Conservation (phyloP, 2,329 filamentous ascomycete species). For the Magnaporthiopsis rhizophila region DNA sequence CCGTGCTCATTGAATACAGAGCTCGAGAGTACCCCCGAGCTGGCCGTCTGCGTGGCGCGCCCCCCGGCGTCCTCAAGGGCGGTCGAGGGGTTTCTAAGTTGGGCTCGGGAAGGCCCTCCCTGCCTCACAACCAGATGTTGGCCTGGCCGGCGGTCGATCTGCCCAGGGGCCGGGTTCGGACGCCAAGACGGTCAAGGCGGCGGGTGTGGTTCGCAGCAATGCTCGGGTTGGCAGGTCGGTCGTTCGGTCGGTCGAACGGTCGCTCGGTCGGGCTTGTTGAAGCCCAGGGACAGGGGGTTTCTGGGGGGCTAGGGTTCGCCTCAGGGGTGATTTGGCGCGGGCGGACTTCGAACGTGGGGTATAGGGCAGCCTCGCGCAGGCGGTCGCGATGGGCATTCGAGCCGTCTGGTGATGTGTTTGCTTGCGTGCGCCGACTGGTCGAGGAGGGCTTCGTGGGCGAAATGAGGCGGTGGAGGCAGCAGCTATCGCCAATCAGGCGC, state of each 20-base stretch:
- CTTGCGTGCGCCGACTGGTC: background rate
- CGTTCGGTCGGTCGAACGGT: background rate
- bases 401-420: background rate
- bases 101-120: background rate
- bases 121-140: background rate
- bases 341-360: background rate
- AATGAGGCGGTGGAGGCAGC: background rate
- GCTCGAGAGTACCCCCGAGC: background rate
- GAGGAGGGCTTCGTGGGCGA: background rate
- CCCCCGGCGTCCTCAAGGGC: too few species aligned
- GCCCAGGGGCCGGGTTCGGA: background rate
- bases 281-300: background rate
- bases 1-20: conserved; percentile 7
- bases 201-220: background rate
- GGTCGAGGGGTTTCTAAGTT: background rate
- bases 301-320: background rate
- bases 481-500: background rate
- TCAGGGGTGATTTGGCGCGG: background rate
- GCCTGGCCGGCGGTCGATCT: background rate
- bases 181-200: background rate
- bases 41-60: conserved; percentile 1
- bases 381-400: background rate
- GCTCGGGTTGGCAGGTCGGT: background rate
- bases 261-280: background rate
- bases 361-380: background rate